Percentiles rank a stretch among this genome's conserved stretches.
Conservation (phyloP, 2,329 filamentous ascomycete species). For the Pseudofabraea citricarpa region DNA sequence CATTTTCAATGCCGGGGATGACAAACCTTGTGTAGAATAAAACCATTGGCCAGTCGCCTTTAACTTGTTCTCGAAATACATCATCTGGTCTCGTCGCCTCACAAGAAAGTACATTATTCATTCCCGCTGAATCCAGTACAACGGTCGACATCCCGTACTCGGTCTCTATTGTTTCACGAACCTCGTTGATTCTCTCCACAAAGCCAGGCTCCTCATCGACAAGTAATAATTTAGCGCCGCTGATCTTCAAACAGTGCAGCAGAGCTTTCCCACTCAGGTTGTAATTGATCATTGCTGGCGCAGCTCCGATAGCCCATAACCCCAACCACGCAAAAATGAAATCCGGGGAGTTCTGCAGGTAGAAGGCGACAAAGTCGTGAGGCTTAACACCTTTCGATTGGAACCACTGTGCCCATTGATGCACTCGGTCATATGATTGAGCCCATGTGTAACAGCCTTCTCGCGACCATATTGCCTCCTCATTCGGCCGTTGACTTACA, state of each 20-base stretch:
- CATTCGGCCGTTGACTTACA: constrained; percentile 45
- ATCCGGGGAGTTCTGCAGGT: constrained; percentile 63
- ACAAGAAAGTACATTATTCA: constrained; percentile 40
- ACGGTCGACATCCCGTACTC: constrained; percentile 48
- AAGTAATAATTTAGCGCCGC: constrained; percentile 49
- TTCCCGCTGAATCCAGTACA: constrained; percentile 44
- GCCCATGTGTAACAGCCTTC: constrained; percentile 54
- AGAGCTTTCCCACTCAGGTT: constrained; percentile 60
- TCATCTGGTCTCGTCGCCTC: constrained; percentile 49
- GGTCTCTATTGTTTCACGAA: constrained; percentile 44
- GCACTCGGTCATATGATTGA: constrained; percentile 48
- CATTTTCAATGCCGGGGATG: not conserved
- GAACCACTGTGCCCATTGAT: constrained; percentile 60
- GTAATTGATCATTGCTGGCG: constrained; percentile 68
- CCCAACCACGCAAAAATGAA: constrained; percentile 64
- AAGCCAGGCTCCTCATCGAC: constrained; percentile 53
- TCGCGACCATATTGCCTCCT: constrained; percentile 64
- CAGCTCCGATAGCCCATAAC: constrained; percentile 59
- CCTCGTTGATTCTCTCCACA: constrained; percentile 50
- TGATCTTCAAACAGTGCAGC: constrained; percentile 59
- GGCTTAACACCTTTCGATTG: constrained; percentile 51
- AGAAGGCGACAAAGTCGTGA: constrained; percentile 59
- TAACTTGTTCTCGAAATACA: constrained; percentile 46
- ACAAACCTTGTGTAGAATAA: constrained; percentile 64
- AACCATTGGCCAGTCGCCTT: constrained; percentile 49